Evolutionary conservation across 2,329 filamentous ascomycete species (phyloP).

Genomic region (Domatiomyces catenatus): DNA sequence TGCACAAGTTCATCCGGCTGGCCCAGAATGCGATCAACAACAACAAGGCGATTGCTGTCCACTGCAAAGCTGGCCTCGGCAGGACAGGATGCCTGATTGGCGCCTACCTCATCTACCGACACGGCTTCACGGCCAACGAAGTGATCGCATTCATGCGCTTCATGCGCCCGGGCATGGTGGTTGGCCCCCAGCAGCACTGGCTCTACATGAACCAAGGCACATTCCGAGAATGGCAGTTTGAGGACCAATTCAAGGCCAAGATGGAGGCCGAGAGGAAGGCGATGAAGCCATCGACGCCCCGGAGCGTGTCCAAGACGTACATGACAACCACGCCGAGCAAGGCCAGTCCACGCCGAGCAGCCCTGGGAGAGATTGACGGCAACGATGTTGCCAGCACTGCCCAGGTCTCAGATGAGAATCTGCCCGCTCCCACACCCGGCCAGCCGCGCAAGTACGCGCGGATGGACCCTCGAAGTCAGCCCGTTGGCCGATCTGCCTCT

Average conservation of each 20-base stretch:
- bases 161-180: constrained; percentile 97
- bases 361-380: constrained; percentile 84
- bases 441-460: constrained; percentile 83
- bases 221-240: constrained; percentile 96
- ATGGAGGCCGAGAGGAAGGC: constrained; percentile 65
- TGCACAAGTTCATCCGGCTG: constrained; percentile 85
- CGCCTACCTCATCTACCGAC: constrained; percentile 91
- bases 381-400: constrained; percentile 43
- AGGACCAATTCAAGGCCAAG: constrained; percentile 66
- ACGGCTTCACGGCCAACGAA: constrained; percentile 94
- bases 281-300: constrained; percentile 41
- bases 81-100: constrained; percentile 93
- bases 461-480: constrained; percentile 57
- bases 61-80: constrained; percentile 94
- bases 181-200: constrained; percentile 97
- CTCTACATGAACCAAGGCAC: constrained; percentile 89
- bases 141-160: constrained; percentile 97
- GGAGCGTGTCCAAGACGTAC: constrained; percentile 39
- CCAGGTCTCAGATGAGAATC: constrained; percentile 69
- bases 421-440: constrained; percentile 87
- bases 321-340: constrained; percentile 66
- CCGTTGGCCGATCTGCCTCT: constrained; percentile 47
- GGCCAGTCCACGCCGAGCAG: constrained; percentile 43
- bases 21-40: constrained; percentile 89
- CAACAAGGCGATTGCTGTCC: constrained; percentile 87